phyloP scores from a whole-genome alignment of 352 stramenopile species.

The Pythium insidiosum region DNA sequence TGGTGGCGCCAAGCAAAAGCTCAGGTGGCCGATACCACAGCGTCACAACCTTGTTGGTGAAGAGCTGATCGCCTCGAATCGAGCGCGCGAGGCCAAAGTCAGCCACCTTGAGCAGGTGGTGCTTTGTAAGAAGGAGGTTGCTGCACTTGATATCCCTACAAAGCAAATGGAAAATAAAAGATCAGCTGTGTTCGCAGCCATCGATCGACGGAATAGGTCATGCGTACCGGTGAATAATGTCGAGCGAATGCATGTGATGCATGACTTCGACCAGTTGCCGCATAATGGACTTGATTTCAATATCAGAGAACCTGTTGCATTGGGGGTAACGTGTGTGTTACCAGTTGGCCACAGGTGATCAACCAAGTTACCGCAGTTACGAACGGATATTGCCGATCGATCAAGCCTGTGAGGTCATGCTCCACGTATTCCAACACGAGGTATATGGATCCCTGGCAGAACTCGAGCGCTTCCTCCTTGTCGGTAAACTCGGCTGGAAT shows the following conservation, averaged over 20 bases:
- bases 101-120: conserved; percentile 77
- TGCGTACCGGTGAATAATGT: conserved; percentile 81
- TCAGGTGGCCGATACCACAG: conserved; percentile 94
- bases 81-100: conserved; percentile 84
- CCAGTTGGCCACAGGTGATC: too few species aligned
- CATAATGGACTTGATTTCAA: conserved; percentile 86
- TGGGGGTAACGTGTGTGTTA: too few species aligned
- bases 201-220: too few species aligned
- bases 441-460: conserved; percentile 84
- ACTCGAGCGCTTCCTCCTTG: conserved; percentile 78
- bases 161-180: too few species aligned
- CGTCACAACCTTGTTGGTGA: conserved; percentile 96
- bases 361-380: not conserved
- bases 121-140: conserved; percentile 73
- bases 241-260: conserved; percentile 81
- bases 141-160: conserved; percentile 90
- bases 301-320: conserved; percentile 75
- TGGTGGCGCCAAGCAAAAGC: conserved; percentile 89
- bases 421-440: conserved; percentile 86
- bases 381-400: conserved; percentile 80
- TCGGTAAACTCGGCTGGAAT: conserved; percentile 61
- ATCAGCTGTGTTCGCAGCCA: too few species aligned
- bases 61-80: conserved; percentile 76
- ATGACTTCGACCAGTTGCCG: conserved; percentile 81
- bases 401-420: conserved; percentile 82